Evolutionary conservation across 345 rosid genomes (phyloP).

Genomic region (Lepidium africanum): DNA sequence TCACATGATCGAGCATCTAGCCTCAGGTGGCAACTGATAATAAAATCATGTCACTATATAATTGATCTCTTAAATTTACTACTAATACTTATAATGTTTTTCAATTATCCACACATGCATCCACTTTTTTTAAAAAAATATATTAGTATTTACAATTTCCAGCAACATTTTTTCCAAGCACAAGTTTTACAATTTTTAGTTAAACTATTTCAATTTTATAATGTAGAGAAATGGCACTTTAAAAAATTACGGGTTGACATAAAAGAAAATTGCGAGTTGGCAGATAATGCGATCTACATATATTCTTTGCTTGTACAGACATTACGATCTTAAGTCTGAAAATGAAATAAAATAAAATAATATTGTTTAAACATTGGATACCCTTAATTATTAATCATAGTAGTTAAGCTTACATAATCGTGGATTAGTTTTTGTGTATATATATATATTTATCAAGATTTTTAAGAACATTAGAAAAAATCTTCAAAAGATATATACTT

Average conservation of each 20-base stretch:
- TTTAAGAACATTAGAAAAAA: no score
- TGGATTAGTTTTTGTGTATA: conserved; percentile 9
- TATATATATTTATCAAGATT: no score
- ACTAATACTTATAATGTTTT: not conserved
- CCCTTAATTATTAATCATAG: not conserved
- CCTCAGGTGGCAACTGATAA: conserved; percentile 18
- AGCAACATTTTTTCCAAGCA: not conserved
- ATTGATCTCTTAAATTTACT: not conserved
- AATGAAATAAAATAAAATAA: not conserved
- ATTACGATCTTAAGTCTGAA: not conserved
- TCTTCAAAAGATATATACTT: no score
- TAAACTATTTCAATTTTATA: not conserved
- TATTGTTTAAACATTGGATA: conserved; percentile 19
- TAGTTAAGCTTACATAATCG: conserved; percentile 15
- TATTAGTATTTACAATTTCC: not conserved
- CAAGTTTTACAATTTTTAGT: not conserved
- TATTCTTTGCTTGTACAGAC: conserved; percentile 21
- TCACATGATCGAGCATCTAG: conserved; percentile 13
- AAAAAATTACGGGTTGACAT: not conserved
- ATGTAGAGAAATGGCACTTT: not conserved
- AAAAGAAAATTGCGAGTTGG: not conserved
- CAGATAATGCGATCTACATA: conserved; percentile 22
- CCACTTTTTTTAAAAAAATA: not conserved
- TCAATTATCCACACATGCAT: conserved; percentile 5
- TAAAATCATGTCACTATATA: not conserved